Conservation (phyloP, 2,329 filamentous ascomycete species). For the Sarocladiaceae sp. region DNA sequence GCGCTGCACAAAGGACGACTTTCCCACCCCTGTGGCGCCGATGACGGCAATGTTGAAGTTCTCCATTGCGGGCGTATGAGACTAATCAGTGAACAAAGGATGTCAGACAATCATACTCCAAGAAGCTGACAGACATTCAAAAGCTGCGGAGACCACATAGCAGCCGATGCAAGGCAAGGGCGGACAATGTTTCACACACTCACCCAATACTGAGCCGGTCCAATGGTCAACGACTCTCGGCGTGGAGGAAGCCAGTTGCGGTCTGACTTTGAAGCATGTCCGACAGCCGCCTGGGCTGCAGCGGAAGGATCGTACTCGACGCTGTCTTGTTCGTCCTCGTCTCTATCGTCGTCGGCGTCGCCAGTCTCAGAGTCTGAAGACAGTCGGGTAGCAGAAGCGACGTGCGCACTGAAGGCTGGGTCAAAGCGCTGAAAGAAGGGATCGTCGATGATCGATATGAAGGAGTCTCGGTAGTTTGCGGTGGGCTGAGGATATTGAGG, state of each 20-base stretch:
- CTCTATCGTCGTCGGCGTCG: slow-evolving; percentile 10
- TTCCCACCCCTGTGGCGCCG: slow-evolving; percentile 59
- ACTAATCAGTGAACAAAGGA: slow-evolving; percentile 16
- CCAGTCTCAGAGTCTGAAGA: slow-evolving; percentile 15
- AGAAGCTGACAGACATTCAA: background rate
- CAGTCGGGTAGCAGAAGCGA: slow-evolving; percentile 11
- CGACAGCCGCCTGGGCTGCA: slow-evolving; percentile 21
- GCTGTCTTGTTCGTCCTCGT: slow-evolving; percentile 16
- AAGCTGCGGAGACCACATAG: slow-evolving; percentile 10
- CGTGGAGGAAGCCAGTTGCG: slow-evolving; percentile 38
- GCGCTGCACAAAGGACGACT: slow-evolving; percentile 61
- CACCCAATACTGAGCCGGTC: slow-evolving; percentile 31
- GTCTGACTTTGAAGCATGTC: slow-evolving; percentile 32
- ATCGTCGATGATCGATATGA: slow-evolving; percentile 49
- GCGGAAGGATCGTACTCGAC: slow-evolving; percentile 19
- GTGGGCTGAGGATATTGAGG: slow-evolving; percentile 18
- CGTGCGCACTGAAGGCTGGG: slow-evolving; percentile 20
- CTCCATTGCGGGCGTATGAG: slow-evolving; percentile 41
- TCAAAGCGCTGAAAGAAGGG: slow-evolving; percentile 46
- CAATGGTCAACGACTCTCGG: slow-evolving; percentile 42
- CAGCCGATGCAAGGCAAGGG: slow-evolving; percentile 1
- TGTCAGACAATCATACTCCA: background rate
- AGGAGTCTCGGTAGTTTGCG: slow-evolving; percentile 36
- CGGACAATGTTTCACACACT: slow-evolving; percentile 15
- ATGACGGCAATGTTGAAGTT: slow-evolving; percentile 60